These are phyloP conservation scores for Mycothermus thermophilus DNA, from an alignment of 495 filamentous ascomycete species.

Conservation along the genomic window DNA sequence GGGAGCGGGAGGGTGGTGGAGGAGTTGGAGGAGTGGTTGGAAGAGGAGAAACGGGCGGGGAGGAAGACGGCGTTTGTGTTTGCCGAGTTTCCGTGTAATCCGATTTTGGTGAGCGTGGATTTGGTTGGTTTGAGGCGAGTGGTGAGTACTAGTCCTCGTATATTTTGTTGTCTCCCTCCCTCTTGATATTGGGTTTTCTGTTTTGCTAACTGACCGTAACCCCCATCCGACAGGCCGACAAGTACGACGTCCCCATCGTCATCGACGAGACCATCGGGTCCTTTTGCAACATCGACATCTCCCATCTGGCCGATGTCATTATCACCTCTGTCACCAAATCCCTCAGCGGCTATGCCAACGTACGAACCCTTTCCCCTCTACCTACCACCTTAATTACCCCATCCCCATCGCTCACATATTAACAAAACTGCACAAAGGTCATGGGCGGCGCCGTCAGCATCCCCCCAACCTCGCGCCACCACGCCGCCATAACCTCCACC, in stretches of 20 bases:
- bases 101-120: constrained; percentile 29
- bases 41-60: constrained; percentile 16
- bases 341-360: constrained; percentile 38
- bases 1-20: constrained; percentile 22
- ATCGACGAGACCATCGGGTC: constrained; percentile 38
- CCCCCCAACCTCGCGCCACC: constrained; percentile 22
- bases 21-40: constrained; percentile 24
- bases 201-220: background rate
- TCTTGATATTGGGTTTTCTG: background rate
- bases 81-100: constrained; percentile 36
- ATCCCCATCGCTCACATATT: background rate
- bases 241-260: constrained; percentile 32
- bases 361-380: constrained; percentile 24
- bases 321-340: constrained; percentile 36
- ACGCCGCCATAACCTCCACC: constrained; percentile 17
- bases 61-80: constrained; percentile 22
- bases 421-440: constrained; percentile 9
- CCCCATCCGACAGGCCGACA: constrained; percentile 30
- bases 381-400: constrained; percentile 16
- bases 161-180: background rate
- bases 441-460: constrained; percentile 34
- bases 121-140: constrained; percentile 23
- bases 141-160: constrained; percentile 7
- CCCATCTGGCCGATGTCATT: constrained; percentile 29
- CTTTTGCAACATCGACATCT: constrained; percentile 35